phyloP scores from a whole-genome alignment of 768 basidiomycete species.

The Myochromella boudieri region DNA sequence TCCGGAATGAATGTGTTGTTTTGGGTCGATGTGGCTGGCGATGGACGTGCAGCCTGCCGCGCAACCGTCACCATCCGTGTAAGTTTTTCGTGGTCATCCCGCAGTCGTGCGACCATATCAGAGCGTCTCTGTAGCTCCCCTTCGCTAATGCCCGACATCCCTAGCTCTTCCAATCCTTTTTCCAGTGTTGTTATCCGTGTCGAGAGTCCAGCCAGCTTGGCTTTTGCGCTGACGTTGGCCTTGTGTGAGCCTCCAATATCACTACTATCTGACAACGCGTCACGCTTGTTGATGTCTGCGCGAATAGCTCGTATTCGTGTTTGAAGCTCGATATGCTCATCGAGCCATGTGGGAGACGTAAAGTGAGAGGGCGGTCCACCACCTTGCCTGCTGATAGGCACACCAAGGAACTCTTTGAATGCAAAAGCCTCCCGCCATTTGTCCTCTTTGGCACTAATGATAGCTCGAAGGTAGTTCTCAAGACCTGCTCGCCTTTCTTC shows the following conservation, averaged over 20 bases:
- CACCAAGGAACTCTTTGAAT: slow-evolving; percentile 86
- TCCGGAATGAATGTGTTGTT: slow-evolving; percentile 45
- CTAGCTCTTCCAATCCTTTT: slow-evolving; percentile 64
- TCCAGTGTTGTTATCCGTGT: slow-evolving; percentile 72
- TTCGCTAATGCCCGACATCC: slow-evolving; percentile 72
- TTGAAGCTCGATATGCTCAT: slow-evolving; percentile 83
- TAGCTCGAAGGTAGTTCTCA: slow-evolving; percentile 83
- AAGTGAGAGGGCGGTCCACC: slow-evolving; percentile 47
- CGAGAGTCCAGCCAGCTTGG: slow-evolving; percentile 76
- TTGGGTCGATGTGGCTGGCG: slow-evolving; percentile 27
- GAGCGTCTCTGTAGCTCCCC: slow-evolving; percentile 91
- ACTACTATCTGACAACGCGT: slow-evolving; percentile 74
- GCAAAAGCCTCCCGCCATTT: slow-evolving; percentile 78
- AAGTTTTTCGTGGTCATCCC: slow-evolving; percentile 90
- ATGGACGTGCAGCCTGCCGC: slow-evolving; percentile 46
- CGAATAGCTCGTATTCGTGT: slow-evolving; percentile 77
- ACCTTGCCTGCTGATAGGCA: slow-evolving; percentile 64
- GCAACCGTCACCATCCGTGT: slow-evolving; percentile 82
- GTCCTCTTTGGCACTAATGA: slow-evolving; percentile 78
- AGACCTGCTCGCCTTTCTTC: slow-evolving; percentile 78
- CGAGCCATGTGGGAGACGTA: slow-evolving; percentile 82
- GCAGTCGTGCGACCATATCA: slow-evolving; percentile 85
- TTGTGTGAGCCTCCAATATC: slow-evolving; percentile 76
- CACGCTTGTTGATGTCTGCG: slow-evolving; percentile 84
- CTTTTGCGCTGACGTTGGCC: slow-evolving; percentile 83